phyloP scores from a whole-genome alignment of 2,329 filamentous ascomycete species.

The Aquanectria penicillioides region DNA sequence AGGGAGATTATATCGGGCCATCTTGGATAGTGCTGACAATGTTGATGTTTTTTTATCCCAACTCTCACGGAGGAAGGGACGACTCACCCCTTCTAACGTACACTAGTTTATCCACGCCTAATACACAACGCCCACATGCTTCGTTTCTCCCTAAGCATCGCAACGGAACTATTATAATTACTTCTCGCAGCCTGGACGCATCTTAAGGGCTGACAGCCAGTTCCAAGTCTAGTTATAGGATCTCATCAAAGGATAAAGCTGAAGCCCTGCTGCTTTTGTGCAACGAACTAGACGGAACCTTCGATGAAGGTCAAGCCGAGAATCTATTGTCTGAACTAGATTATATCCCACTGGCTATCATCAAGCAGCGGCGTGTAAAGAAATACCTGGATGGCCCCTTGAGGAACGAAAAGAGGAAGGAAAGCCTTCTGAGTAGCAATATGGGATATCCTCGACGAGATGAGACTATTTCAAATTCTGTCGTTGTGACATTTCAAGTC shows the following conservation, averaged over 20 bases:
- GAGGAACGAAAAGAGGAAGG: not conserved
- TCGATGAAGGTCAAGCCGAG: not conserved
- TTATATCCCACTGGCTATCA: slow-evolving; percentile 16
- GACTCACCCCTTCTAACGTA: slow-evolving; percentile 28
- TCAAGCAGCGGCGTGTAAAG: slow-evolving; percentile 45
- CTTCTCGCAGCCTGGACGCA: not conserved
- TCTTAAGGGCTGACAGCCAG: not conserved
- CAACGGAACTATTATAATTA: not conserved
- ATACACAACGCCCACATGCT: too few relatives aligned
- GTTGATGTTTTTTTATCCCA: slow-evolving; percentile 13
- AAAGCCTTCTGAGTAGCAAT: not conserved
- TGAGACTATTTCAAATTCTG: not conserved
- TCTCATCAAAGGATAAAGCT: not conserved
- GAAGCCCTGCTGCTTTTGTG: not conserved
- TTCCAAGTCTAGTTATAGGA: not conserved
- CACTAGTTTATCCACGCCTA: too few relatives aligned
- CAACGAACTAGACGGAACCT: not conserved
- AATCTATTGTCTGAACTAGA: not conserved
- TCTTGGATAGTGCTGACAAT: slow-evolving; percentile 37
- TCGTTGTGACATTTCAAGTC: not conserved
- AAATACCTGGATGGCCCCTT: slow-evolving; percentile 7
- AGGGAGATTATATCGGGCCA: slow-evolving; percentile 34
- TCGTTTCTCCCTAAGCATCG: not conserved
- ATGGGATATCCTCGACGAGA: not conserved
- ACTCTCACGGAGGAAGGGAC: not conserved